Evolutionary conservation across 2,329 filamentous ascomycete genomes (phyloP).

Genomic region (Penicillium sp.): DNA sequence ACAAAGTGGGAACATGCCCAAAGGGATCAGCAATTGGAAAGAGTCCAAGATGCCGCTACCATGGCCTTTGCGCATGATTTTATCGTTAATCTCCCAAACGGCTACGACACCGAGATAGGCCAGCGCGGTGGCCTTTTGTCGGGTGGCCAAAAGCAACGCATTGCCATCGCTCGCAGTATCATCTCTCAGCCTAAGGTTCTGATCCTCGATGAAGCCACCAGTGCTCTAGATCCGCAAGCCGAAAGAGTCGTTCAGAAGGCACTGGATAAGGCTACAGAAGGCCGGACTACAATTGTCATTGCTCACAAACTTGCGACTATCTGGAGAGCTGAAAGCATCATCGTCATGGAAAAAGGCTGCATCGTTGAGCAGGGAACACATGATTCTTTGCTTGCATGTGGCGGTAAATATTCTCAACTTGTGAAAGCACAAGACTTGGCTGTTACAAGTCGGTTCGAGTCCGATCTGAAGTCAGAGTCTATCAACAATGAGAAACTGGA

Average conservation of each 20-base stretch:
- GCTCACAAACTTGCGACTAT: not conserved
- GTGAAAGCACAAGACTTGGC: not conserved
- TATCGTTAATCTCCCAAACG: not conserved
- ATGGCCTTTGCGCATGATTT: not conserved
- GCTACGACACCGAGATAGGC: slow-evolving; percentile 63
- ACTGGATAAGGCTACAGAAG: slow-evolving; percentile 25
- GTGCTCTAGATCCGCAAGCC: slow-evolving; percentile 54
- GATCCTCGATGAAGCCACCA: slow-evolving; percentile 79
- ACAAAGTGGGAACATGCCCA: not conserved
- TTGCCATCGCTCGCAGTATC: slow-evolving; percentile 76
- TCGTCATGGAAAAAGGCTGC: not conserved
- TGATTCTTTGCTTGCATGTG: not conserved
- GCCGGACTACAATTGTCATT: not conserved
- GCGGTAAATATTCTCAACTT: not conserved
- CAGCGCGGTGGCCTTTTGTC: slow-evolving; percentile 71
- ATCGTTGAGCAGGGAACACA: not conserved
- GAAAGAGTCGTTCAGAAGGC: slow-evolving; percentile 53
- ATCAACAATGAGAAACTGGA: not conserved
- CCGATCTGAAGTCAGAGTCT: not conserved
- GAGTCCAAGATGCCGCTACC: not conserved
- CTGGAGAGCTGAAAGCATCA: not conserved
- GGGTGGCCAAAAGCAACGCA: slow-evolving; percentile 76
- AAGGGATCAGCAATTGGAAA: not conserved
- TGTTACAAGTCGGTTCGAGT: not conserved
- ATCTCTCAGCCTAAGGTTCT: slow-evolving; percentile 68